A percentile compares a stretch with the other conserved stretches of the same genome.
These are phyloP conservation scores for Petunia hybrid DNA, from an alignment of 305 asterid genomes.

Conservation along the genomic window DNA sequence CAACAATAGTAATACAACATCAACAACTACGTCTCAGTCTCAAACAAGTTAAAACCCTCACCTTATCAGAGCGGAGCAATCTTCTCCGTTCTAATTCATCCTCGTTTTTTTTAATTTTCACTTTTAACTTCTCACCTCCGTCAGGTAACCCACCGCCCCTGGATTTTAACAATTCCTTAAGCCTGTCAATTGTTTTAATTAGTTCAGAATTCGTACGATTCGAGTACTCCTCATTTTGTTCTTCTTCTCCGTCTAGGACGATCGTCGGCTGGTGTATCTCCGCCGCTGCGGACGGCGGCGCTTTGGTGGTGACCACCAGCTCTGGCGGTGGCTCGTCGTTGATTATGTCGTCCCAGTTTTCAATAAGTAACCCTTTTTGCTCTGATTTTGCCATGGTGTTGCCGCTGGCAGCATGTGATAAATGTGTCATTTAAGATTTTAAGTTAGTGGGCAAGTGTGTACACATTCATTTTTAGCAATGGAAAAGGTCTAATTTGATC, in stretches of 20 bases:
- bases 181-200: constrained; percentile 36
- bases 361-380: constrained; percentile 30
- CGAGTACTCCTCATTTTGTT: neutral
- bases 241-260: constrained; percentile 31
- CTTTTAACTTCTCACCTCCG: constrained; percentile 56
- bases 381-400: neutral
- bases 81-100: constrained; percentile 49
- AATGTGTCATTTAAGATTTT: neutral
- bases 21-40: neutral
- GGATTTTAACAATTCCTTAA: neutral
- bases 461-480: too few relatives aligned
- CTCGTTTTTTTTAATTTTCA: constrained; percentile 36
- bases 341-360: constrained; percentile 43
- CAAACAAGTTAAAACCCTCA: constrained; percentile 33
- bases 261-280: constrained; percentile 28
- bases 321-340: constrained; percentile 43
- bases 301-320: constrained; percentile 34
- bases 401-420: neutral
- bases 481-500: too few relatives aligned
- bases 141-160: constrained; percentile 39
- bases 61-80: constrained; percentile 43
- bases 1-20: too few relatives aligned
- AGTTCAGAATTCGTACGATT: constrained; percentile 36
- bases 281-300: constrained; percentile 25
- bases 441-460: neutral